A percentile compares a stretch with the other conserved stretches of the same genome.
Evolutionary conservation across 148 eudicot species (phyloP).

Genomic region (Dysphania ambrosioides): DNA sequence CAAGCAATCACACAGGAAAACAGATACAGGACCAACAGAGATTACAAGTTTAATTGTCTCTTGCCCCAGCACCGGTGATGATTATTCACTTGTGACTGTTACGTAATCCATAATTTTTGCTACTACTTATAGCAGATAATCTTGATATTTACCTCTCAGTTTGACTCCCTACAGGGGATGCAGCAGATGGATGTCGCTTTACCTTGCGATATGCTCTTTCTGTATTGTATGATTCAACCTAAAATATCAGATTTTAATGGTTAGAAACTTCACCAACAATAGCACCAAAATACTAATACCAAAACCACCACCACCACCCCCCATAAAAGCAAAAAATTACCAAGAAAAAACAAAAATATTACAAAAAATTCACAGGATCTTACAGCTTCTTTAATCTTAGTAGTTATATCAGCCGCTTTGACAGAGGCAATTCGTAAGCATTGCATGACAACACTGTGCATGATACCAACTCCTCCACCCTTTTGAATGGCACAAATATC

Average conservation of each 20-base stretch:
- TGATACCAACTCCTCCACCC: conserved; percentile 82
- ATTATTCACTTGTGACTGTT: not conserved
- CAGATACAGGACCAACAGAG: not conserved
- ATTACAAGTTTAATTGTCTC: not conserved
- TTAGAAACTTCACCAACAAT: conserved; percentile 4
- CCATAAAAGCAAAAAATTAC: no score
- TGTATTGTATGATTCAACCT: conserved; percentile 74
- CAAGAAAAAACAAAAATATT: not conserved
- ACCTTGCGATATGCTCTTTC: conserved; percentile 66
- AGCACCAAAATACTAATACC: not conserved
- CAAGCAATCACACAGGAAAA: not conserved
- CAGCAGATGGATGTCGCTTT: conserved; percentile 63
- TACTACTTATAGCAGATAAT: not conserved
- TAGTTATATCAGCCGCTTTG: conserved; percentile 81
- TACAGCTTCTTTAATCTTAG: conserved; percentile 70
- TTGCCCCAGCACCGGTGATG: not conserved
- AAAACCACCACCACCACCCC: not conserved
- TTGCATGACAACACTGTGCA: conserved; percentile 68
- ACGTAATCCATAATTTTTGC: not conserved
- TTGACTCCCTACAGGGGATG: conserved; percentile 31
- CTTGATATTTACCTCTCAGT: conserved; percentile 6
- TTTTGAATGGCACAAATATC: conserved; percentile 93
- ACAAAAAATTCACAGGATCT: conserved; percentile 30
- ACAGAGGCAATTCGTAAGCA: conserved; percentile 81
- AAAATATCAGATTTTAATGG: not conserved